Evolutionary conservation across 139 green algal genomes (phyloP).

Genomic region (Chlamydomonas sp.): DNA sequence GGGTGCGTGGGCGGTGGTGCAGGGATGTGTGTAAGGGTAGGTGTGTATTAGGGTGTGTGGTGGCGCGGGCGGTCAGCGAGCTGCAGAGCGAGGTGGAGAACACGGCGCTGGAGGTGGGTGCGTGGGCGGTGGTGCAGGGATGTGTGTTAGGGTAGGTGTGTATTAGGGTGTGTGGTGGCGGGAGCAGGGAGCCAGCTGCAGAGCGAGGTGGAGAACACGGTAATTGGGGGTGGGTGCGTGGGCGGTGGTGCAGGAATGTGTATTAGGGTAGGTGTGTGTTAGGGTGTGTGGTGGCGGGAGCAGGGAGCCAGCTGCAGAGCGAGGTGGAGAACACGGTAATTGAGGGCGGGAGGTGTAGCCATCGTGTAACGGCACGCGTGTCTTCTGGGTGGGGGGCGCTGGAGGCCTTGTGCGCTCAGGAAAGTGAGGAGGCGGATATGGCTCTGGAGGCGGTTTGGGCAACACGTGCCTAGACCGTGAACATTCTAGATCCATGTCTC

Average conservation of each 20-base stretch:
- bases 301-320: slow-evolving; percentile 5
- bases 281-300: too few species aligned
- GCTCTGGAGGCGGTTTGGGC: too few species aligned
- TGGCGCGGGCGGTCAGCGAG: too few species aligned
- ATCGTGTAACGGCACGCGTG: neutral
- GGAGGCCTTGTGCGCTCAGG: too few species aligned
- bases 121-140: neutral
- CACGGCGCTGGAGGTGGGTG: neutral
- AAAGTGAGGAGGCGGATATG: too few species aligned
- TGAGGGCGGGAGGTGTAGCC: neutral
- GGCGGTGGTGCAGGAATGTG: neutral
- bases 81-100: slow-evolving; percentile 41
- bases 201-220: slow-evolving; percentile 71
- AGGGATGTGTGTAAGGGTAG: neutral
- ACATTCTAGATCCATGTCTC: too few species aligned
- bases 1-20: neutral
- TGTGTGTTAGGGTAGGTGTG: neutral
- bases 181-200: neutral
- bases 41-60: too few species aligned
- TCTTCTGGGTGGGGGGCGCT: too few species aligned
- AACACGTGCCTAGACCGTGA: too few species aligned
- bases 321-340: slow-evolving; percentile 70
- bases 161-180: too few species aligned
- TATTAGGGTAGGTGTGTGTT: neutral
- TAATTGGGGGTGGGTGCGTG: neutral